A percentile compares a stretch with the other conserved stretches of the same genome.
Conservation (phyloP, 2,329 filamentous ascomycete genomes). For the Geosmithia morbida region DNA sequence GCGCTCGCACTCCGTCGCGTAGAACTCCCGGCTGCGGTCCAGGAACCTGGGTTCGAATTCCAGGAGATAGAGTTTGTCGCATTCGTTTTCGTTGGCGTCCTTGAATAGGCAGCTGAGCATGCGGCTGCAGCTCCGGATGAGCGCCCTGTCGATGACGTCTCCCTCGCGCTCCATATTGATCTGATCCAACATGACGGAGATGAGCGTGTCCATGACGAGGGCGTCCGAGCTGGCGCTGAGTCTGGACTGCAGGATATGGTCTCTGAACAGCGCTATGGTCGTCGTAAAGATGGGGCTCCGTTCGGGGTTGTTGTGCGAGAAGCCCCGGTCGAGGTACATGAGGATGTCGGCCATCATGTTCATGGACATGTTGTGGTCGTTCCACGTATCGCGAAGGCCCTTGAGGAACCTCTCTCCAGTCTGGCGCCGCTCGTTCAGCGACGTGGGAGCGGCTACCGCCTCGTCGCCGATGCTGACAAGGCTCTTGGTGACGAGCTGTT, state of each 20-base stretch:
- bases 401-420: slow-evolving; percentile 74
- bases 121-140: slow-evolving; percentile 70
- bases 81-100: slow-evolving; percentile 60
- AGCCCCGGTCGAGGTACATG: slow-evolving; percentile 93
- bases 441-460: slow-evolving; percentile 33
- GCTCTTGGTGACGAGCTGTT: slow-evolving; percentile 54
- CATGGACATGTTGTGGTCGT: slow-evolving; percentile 84
- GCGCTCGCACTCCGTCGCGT: slow-evolving; percentile 57
- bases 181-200: slow-evolving; percentile 74
- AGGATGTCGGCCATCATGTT: slow-evolving; percentile 93
- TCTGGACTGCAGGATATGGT: slow-evolving; percentile 59
- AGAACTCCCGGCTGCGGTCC: slow-evolving; percentile 56
- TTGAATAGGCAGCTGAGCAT: slow-evolving; percentile 89
- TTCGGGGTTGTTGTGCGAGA: slow-evolving; percentile 49
- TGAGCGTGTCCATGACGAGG: slow-evolving; percentile 60
- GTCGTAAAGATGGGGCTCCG: slow-evolving; percentile 69
- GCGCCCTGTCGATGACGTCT: slow-evolving; percentile 69
- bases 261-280: slow-evolving; percentile 77
- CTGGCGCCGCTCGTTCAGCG: slow-evolving; percentile 63
- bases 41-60: slow-evolving; percentile 73
- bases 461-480: slow-evolving; percentile 48
- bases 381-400: slow-evolving; percentile 65
- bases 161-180: slow-evolving; percentile 86
- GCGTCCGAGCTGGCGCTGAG: slow-evolving; percentile 28
- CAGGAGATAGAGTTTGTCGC: slow-evolving; percentile 69